A percentile compares a stretch with the other conserved stretches of the same genome.
These are phyloP conservation scores for Tilletiaria anomala DNA, from an alignment of 1,284 basidiomycete species.

Conservation along the genomic window DNA sequence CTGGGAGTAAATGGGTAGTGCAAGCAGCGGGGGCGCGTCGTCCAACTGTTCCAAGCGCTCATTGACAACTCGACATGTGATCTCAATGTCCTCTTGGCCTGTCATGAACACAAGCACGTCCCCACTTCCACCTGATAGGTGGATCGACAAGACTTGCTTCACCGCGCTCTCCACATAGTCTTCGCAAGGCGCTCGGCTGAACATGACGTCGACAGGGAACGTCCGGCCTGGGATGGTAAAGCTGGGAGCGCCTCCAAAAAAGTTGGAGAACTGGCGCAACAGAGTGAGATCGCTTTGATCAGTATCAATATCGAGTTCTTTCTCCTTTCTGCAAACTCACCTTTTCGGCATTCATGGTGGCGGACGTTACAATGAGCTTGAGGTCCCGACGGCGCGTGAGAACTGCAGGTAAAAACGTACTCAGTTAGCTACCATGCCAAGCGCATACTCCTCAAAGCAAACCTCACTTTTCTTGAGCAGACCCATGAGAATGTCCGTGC, in stretches of 20 bases:
- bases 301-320: too few relatives aligned
- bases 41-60: slow-evolving; percentile 83
- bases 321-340: too few relatives aligned
- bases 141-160: slow-evolving; percentile 92
- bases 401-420: slow-evolving; percentile 47
- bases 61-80: slow-evolving; percentile 35
- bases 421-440: slow-evolving; percentile 3
- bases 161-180: slow-evolving; percentile 97
- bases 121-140: slow-evolving; percentile 79
- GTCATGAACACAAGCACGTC: slow-evolving; percentile 99
- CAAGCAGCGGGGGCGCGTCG: slow-evolving; percentile 67
- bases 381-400: slow-evolving; percentile 76
- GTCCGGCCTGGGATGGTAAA: slow-evolving; percentile 97
- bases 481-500: slow-evolving; percentile 94
- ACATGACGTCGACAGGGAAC: slow-evolving; percentile 93
- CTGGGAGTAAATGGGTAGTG: slow-evolving; percentile 95
- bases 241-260: slow-evolving; percentile 85
- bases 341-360: slow-evolving; percentile 98
- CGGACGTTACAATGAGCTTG: slow-evolving; percentile 92
- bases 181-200: slow-evolving; percentile 91
- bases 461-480: slow-evolving; percentile 70
- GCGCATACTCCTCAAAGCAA: not conserved
- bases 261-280: slow-evolving; percentile 56
- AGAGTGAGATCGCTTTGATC: not conserved
- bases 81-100: slow-evolving; percentile 95